These are phyloP conservation scores for Phialophora macrospora DNA, from an alignment of 2,329 filamentous ascomycete genomes.

Conservation along the genomic window DNA sequence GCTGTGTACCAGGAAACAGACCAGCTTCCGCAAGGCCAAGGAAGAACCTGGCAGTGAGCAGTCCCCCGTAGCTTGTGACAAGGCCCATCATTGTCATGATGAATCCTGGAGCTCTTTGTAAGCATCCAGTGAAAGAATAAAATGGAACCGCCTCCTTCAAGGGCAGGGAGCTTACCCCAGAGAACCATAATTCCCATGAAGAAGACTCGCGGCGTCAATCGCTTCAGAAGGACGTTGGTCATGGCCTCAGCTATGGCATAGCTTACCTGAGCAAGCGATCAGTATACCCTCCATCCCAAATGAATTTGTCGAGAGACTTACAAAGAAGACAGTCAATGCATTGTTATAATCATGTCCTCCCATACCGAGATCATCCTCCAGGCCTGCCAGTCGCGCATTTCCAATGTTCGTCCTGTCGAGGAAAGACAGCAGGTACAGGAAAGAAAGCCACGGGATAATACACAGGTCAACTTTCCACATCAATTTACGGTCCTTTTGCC, in stretches of 20 bases:
- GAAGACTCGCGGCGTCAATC: conserved; percentile 73
- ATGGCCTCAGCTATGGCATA: conserved; percentile 76
- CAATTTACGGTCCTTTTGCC: conserved; percentile 48
- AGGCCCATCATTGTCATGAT: conserved; percentile 46
- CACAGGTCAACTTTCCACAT: conserved; percentile 42
- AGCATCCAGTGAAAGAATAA: too few relatives aligned
- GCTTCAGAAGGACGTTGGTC: conserved; percentile 80
- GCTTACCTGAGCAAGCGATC: conserved; percentile 62
- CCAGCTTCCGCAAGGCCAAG: conserved; percentile 59
- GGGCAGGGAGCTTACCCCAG: conserved; percentile 42
- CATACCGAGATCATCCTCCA: conserved; percentile 41
- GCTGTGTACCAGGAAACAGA: conserved; percentile 51
- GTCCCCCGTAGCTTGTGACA: conserved; percentile 48
- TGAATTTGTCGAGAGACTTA: conserved; percentile 13
- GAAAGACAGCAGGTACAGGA: conserved; percentile 43
- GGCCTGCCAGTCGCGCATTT: conserved; percentile 43
- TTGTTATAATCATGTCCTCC: conserved; percentile 32
- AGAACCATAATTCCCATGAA: conserved; percentile 78
- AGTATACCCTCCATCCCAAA: neutral
- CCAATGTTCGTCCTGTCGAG: conserved; percentile 46
- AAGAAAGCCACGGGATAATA: conserved; percentile 34
- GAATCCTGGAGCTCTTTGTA: conserved; percentile 24
- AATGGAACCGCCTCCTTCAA: too few relatives aligned
- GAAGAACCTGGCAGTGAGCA: conserved; percentile 55
- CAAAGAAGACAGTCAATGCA: conserved; percentile 70